These are phyloP conservation scores for Tylopilus intermedius DNA, from an alignment of 768 basidiomycete species.

Conservation along the genomic window DNA sequence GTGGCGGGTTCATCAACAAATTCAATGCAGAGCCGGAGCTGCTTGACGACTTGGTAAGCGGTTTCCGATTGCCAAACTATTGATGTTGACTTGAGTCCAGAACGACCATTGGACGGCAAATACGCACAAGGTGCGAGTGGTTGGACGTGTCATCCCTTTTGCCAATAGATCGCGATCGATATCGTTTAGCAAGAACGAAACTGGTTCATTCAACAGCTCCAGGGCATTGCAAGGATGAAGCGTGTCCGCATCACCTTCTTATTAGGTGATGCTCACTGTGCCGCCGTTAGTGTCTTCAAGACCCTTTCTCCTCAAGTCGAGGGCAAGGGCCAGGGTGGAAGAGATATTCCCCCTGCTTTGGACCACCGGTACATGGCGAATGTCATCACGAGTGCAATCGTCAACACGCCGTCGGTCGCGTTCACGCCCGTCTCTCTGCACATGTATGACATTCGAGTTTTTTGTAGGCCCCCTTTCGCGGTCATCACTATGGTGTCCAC, in stretches of 20 bases:
- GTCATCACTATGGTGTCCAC: conserved; percentile 80
- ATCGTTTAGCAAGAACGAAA: conserved; percentile 78
- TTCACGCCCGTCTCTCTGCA: background rate
- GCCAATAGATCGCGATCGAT: conserved; percentile 50
- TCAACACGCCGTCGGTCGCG: conserved; percentile 81
- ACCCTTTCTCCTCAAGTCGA: conserved; percentile 42
- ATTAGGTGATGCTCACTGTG: conserved; percentile 70
- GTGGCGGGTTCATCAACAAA: conserved; percentile 82
- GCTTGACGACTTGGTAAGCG: conserved; percentile 78
- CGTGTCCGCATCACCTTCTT: conserved; percentile 77
- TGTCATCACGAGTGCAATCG: conserved; percentile 86
- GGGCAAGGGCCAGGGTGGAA: conserved; percentile 38
- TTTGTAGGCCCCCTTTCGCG: conserved; percentile 50
- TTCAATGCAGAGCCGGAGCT: conserved; percentile 92
- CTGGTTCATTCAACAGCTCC: conserved; percentile 75
- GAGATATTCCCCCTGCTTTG: conserved; percentile 40
- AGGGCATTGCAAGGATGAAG: conserved; percentile 60
- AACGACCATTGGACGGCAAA: conserved; percentile 93
- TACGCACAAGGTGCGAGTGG: conserved; percentile 56
- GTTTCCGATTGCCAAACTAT: conserved; percentile 23
- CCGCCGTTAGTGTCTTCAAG: conserved; percentile 75
- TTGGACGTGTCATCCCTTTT: background rate
- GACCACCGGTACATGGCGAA: conserved; percentile 93
- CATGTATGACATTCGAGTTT: background rate
- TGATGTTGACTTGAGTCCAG: conserved; percentile 53